phyloP scores from a whole-genome alignment of 805 yeast species.

The Metschnikowia lachancei region DNA sequence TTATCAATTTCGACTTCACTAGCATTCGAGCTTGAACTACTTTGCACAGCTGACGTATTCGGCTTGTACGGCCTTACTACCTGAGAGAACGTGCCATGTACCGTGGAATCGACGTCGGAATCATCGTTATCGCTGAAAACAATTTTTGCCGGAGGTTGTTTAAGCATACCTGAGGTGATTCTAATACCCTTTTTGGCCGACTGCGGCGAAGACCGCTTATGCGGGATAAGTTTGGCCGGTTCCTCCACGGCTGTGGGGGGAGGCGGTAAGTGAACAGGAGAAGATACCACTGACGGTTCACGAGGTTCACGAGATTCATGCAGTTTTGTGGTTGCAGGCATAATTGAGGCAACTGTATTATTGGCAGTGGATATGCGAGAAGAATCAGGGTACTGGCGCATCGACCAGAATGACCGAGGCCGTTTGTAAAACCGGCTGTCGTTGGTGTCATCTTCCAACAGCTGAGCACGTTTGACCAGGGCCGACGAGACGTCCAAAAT shows the following conservation, averaged over 20 bases:
- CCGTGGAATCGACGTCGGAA: slow-evolving; percentile 5
- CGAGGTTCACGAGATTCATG: no score
- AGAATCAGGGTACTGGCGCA: slow-evolving; percentile 1
- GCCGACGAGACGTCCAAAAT: slow-evolving; percentile 6
- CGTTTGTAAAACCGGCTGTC: slow-evolving; percentile 9
- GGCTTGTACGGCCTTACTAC: background rate
- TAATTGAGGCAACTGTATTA: background rate
- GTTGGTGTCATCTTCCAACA: slow-evolving; percentile 1
- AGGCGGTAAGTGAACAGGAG: slow-evolving; percentile 33
- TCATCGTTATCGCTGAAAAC: slow-evolving; percentile 15
- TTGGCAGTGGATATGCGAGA: background rate
- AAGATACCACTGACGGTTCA: slow-evolving; percentile 5
- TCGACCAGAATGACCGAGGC: slow-evolving; percentile 18
- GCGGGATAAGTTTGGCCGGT: slow-evolving; percentile 26
- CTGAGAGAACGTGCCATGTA: slow-evolving; percentile 6
- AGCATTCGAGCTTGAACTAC: no score
- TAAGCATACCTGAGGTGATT: slow-evolving; percentile 44
- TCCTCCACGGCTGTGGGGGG: background rate
- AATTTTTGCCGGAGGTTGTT: background rate
- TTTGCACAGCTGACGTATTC: no score
- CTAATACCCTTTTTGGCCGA: slow-evolving; percentile 21
- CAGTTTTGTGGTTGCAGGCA: background rate
- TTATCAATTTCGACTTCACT: background rate
- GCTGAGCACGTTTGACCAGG: slow-evolving; percentile 7
- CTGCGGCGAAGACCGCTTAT: slow-evolving; percentile 22